A percentile compares a stretch with the other conserved stretches of the same genome.
Evolutionary conservation across 371 early-diverging fungal species (phyloP).

Genomic region (Lichtheimia hyalospora): DNA sequence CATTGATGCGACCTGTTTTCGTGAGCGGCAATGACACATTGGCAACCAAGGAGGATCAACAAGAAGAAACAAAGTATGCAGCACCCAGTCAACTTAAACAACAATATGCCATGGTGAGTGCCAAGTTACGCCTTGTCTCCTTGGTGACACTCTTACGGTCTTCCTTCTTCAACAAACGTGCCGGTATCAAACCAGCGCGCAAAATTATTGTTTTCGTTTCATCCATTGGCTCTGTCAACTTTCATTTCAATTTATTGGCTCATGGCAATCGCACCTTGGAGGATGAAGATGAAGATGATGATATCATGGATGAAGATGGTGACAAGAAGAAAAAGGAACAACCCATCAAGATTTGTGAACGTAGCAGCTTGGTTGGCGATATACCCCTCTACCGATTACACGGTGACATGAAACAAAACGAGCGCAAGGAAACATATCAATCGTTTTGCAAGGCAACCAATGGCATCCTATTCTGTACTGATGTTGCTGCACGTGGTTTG

Average conservation of each 20-base stretch:
- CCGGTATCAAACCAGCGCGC: conserved; percentile 37
- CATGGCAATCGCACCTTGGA: conserved; percentile 54
- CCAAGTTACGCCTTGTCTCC: conserved; percentile 90
- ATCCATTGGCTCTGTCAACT: conserved; percentile 92
- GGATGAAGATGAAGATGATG: conserved; percentile 42
- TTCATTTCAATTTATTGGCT: conserved; percentile 76
- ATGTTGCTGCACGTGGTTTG: conserved; percentile 98
- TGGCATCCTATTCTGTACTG: conserved; percentile 92
- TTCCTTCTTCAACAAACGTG: conserved; percentile 44
- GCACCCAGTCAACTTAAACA: conserved; percentile 87
- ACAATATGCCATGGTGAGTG: conserved; percentile 78
- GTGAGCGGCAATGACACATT: conserved; percentile 47
- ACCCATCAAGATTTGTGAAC: conserved; percentile 16
- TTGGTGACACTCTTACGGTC: conserved; percentile 71
- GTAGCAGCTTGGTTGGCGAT: conserved; percentile 54
- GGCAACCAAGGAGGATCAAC: neutral
- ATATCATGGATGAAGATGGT: conserved; percentile 37
- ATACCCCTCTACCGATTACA: conserved; percentile 82
- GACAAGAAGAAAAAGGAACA: conserved; percentile 24
- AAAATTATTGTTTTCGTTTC: conserved; percentile 90
- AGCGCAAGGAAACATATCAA: conserved; percentile 73
- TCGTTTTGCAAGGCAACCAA: conserved; percentile 66
- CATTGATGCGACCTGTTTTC: conserved; percentile 71
- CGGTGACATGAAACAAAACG: conserved; percentile 81
- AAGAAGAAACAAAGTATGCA: conserved; percentile 35